These are phyloP conservation scores for Aureobasidium sp. DNA, from an alignment of 2,329 filamentous ascomycete species.

Conservation along the genomic window DNA sequence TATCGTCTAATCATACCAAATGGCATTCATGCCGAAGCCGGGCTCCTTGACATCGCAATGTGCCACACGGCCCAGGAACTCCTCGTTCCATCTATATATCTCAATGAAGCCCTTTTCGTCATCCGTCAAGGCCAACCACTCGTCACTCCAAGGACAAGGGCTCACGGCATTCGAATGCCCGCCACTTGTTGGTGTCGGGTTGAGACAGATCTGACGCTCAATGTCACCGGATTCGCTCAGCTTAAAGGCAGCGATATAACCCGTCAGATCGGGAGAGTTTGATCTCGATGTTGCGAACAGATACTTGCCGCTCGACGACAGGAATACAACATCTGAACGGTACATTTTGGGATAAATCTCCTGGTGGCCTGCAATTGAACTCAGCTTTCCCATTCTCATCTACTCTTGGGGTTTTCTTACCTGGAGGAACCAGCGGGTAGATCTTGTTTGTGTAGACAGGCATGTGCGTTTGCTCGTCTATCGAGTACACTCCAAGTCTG, in stretches of 20 bases:
- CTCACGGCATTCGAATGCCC: slow-evolving; percentile 85
- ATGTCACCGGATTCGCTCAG: slow-evolving; percentile 63
- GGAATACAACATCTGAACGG: slow-evolving; percentile 75
- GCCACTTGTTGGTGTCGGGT: slow-evolving; percentile 78
- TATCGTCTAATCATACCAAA: slow-evolving; percentile 69
- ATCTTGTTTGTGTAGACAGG: slow-evolving; percentile 71
- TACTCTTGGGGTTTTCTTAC: slow-evolving; percentile 35
- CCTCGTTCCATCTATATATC: slow-evolving; percentile 79
- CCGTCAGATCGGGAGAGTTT: slow-evolving; percentile 67
- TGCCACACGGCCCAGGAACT: slow-evolving; percentile 71
- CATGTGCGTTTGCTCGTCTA: slow-evolving; percentile 65
- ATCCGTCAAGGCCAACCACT: slow-evolving; percentile 85
- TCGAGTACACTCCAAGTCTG: slow-evolving; percentile 70
- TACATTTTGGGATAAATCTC: slow-evolving; percentile 57
- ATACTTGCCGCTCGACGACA: slow-evolving; percentile 62
- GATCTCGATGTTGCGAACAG: slow-evolving; percentile 80
- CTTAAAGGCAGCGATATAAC: slow-evolving; percentile 76
- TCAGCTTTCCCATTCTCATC: background rate
- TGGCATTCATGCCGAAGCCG: slow-evolving; percentile 95
- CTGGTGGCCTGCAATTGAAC: slow-evolving; percentile 30
- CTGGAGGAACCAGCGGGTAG: slow-evolving; percentile 74
- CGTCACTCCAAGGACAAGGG: slow-evolving; percentile 75
- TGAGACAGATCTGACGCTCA: slow-evolving; percentile 70
- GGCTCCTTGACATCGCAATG: slow-evolving; percentile 71
- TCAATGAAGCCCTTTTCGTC: slow-evolving; percentile 83